phyloP scores from a whole-genome alignment of 257 asterid species.

The Rauvolfia tetraphylla region DNA sequence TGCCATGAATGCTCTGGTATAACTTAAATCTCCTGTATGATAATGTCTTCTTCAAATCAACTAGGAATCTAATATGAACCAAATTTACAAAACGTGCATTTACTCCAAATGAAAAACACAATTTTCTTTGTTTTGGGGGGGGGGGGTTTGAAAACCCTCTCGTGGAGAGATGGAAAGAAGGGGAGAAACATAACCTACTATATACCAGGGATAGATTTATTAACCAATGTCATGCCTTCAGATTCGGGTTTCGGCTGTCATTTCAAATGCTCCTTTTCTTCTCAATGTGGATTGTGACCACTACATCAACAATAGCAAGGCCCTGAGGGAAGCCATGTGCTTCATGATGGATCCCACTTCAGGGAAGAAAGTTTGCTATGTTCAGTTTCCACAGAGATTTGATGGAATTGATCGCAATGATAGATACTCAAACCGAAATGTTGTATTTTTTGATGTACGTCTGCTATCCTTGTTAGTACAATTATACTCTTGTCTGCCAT shows the following conservation, averaged over 20 bases:
- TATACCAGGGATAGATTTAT: not conserved
- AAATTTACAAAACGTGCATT: too few species aligned
- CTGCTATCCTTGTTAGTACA: not conserved
- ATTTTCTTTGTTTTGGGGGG: too few species aligned
- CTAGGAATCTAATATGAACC: not conserved
- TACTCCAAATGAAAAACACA: not conserved
- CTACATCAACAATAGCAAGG: slow-evolving; percentile 92
- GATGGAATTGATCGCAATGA: slow-evolving; percentile 92
- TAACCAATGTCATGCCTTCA: slow-evolving; percentile 28
- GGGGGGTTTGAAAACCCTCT: not conserved
- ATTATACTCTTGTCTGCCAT: slow-evolving; percentile 8
- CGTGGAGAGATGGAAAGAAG: not conserved
- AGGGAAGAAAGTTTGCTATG: slow-evolving; percentile 86
- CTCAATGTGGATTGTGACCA: slow-evolving; percentile 93
- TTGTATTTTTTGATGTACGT: slow-evolving; percentile 90
- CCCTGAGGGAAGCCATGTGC: slow-evolving; percentile 92
- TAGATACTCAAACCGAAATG: slow-evolving; percentile 86
- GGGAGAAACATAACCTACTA: not conserved
- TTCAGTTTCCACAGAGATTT: slow-evolving; percentile 92
- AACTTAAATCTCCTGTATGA: not conserved
- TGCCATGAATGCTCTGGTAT: slow-evolving; percentile 92
- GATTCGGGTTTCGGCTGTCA: slow-evolving; percentile 92
- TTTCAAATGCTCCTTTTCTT: slow-evolving; percentile 85
- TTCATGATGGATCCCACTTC: slow-evolving; percentile 94
- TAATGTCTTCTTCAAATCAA: not conserved